Evolutionary conservation across 2,329 filamentous ascomycete genomes (phyloP), one percentile per base, ranked within the genome.

Genomic region (Mycocentrospora acerina): DNA sequence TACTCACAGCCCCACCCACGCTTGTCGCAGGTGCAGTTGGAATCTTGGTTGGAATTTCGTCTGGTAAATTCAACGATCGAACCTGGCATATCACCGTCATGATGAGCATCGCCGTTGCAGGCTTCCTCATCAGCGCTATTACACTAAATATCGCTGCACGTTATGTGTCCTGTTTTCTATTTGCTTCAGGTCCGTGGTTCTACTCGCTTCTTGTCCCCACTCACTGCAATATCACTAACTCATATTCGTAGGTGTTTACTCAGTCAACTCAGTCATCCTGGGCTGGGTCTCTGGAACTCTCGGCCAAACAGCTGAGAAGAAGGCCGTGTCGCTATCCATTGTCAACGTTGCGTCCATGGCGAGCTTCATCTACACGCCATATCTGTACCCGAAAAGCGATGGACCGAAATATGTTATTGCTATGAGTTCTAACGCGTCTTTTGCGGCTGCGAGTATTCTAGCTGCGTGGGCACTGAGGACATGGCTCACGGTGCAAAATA

Each of bases 281-380:
- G 65, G 66, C 12, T 73, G 71, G 70, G 67, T 68, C 1, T 67
- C 67, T 2, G 62, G 63, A 2, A 71, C 68, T 1, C 56, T 70
- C 7, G 68, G 66, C 3, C 66, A 71, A 31, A 71, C 70, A 1
- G 51, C 64, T 4, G 70, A 71, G 44, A 74, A 73, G 52, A 70
- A 70, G 32, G 70, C 70, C 13, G 68, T 68, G 3, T 55, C 62
- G 4, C 53, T 72, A 13, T 67, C 68, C 1, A 67, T 72, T 31
- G 69, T 71, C n/a, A 72, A 73, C 34, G 61, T 68, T 1, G 56
- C 67, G 4, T 65, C 64, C 0, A 72, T 70, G 35, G 54, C 63
- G 15, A 58, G 60, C 25, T 64, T 67, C 33, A 71, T 73, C 27
- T 68, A 63, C 37, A 67, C 61, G 1, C 69, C 69, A 1, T 73